Base-by-base conservation (phyloP, 345 rosid genomes). In the Bruguiera gymnorhiza region DNA sequence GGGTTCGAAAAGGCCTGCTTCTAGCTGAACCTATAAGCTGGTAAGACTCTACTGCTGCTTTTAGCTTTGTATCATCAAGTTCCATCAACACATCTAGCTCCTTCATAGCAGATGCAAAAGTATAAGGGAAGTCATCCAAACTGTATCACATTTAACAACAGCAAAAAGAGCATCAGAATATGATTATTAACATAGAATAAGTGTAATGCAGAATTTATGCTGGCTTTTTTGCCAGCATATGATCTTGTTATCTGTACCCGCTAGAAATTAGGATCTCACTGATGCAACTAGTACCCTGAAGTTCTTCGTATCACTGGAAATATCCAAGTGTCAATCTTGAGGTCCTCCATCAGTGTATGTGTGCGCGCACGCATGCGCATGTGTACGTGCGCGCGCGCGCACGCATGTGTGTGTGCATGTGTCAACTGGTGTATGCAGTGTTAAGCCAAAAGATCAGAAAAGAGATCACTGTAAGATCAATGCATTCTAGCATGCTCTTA, bases 1-100 rank as follows among this genome's bases (percentile, higher is more conserved):
- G 82, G 10, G 80, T 81, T 67, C 88, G 84, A 27, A 86, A 83
- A 72, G 97, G 97, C 39, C 93, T 96, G 57, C 63, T 80, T 82
- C 85, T 87, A 11, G 80, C 73, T n/a, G 80, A 73, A 81, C 83
- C 86, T 86, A 86, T 82, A 69, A 70, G 78, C 78, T 79, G 84
- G 79, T 88, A 87, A 8, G 97, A 80, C 73, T 84, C 87, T 80
- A 86, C 69, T 52, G 82, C 66, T 55, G 80, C 76, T 65, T 75
- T 78, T 64, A 95, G 65, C 67, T 78, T 73, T 24, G 43, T 58
- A 59, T 88, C 97, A 73, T 88, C 87, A 62, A 74, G 67, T 68
- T 70, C 83, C 81, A 92, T 76, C 48, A 79, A 67, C 20, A 27
- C 73, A 56, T 92, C 97, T 76, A 95, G 75, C 73, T 81, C 87